phyloP scores from a whole-genome alignment of 2,329 filamentous ascomycete genomes.

The Epichloe bromicola region DNA sequence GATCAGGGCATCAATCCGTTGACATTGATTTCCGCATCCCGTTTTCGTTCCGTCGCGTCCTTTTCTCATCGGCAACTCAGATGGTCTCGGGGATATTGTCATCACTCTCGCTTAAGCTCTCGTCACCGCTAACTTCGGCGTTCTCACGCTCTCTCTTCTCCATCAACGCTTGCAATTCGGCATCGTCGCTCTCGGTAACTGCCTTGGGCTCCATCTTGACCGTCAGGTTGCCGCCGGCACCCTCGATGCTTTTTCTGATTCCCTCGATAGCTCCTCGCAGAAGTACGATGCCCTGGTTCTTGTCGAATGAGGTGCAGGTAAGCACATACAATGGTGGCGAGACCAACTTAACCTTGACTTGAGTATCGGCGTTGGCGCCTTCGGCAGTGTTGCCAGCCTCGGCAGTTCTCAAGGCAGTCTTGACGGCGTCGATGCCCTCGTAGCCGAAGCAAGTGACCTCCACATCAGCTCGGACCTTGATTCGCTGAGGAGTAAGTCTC shows the following conservation, averaged over 20 bases:
- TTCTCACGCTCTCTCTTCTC: slow-evolving; percentile 98
- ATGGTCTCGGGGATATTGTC: slow-evolving; percentile 49
- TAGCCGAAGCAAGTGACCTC: slow-evolving; percentile 94
- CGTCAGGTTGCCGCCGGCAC: slow-evolving; percentile 63
- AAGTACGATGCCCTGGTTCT: slow-evolving; percentile 68
- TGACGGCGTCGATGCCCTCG: slow-evolving; percentile 96
- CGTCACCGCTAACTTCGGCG: slow-evolving; percentile 92
- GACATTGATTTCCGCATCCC: neutral
- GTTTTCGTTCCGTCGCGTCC: neutral
- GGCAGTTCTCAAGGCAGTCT: slow-evolving; percentile 78
- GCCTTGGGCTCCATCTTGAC: slow-evolving; percentile 99
- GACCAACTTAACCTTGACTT: slow-evolving; percentile 98
- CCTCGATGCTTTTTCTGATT: slow-evolving; percentile 69
- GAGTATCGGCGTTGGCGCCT: slow-evolving; percentile 47
- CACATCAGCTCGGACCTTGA: slow-evolving; percentile 94
- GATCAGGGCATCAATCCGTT: neutral
- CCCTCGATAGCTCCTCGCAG: slow-evolving; percentile 84
- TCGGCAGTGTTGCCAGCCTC: slow-evolving; percentile 76
- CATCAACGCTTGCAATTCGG: slow-evolving; percentile 93
- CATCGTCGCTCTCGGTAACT: slow-evolving; percentile 96
- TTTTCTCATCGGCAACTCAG: slow-evolving; percentile 12
- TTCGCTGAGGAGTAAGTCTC: slow-evolving; percentile 93
- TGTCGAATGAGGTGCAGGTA: slow-evolving; percentile 91
- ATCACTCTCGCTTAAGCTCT: slow-evolving; percentile 90
- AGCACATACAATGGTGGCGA: slow-evolving; percentile 93